phyloP scores from a whole-genome alignment of 768 basidiomycete species.

The Imleria badia region DNA sequence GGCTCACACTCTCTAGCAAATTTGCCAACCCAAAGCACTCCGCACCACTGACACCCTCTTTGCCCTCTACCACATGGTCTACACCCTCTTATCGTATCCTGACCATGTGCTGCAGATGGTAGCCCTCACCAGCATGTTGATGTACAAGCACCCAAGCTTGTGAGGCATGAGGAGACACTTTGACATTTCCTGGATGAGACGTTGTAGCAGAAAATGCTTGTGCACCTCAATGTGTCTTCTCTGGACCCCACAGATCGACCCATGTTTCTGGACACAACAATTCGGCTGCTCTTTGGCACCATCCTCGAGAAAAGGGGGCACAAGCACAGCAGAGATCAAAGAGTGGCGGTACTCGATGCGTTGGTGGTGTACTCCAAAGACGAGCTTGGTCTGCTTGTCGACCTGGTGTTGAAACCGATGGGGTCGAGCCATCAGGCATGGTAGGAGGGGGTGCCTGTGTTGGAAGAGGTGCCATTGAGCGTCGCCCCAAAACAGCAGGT shows the following conservation, averaged over 20 bases:
- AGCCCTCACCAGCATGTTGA: constrained; percentile 75
- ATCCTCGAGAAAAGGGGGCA: constrained; percentile 82
- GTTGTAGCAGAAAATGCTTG: constrained; percentile 85
- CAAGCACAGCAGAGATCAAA: constrained; percentile 59
- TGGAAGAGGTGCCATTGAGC: constrained; percentile 28
- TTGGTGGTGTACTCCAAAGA: constrained; percentile 67
- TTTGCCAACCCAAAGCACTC: constrained; percentile 92
- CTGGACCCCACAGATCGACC: constrained; percentile 54
- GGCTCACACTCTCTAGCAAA: constrained; percentile 88
- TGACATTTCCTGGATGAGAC: constrained; percentile 77
- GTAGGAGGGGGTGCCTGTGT: constrained; percentile 27
- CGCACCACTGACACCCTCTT: constrained; percentile 65
- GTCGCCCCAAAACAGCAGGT: constrained; percentile 66
- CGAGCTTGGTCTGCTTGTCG: constrained; percentile 76
- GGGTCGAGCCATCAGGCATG: constrained; percentile 31
- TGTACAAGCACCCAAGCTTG: constrained; percentile 69
- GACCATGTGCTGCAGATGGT: constrained; percentile 75
- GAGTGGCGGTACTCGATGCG: constrained; percentile 71
- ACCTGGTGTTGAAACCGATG: constrained; percentile 84
- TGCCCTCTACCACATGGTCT: constrained; percentile 65
- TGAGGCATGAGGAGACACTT: constrained; percentile 60
- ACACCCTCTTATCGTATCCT: constrained; percentile 77
- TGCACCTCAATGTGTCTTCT: constrained; percentile 64
- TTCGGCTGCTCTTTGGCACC: constrained; percentile 81
- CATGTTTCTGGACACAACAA: constrained; percentile 66